A percentile compares a stretch with the other conserved stretches of the same genome.
Evolutionary conservation across 2,329 filamentous ascomycete species (phyloP).

Genomic region (Fusarium stilboides): DNA sequence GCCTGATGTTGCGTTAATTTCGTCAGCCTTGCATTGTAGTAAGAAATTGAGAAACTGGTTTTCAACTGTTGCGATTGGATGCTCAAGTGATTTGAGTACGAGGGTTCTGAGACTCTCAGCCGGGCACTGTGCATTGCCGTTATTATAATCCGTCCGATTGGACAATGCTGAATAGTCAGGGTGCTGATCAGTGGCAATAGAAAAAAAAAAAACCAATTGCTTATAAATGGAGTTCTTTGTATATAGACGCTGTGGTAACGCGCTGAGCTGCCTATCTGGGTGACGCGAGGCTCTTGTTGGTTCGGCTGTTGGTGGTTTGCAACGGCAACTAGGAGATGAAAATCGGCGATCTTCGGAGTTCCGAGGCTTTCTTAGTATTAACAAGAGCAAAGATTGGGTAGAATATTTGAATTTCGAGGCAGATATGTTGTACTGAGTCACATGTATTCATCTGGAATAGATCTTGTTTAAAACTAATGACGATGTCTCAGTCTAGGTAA

Average conservation of each 20-base stretch:
- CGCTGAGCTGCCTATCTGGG: neutral
- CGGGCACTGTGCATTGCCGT: too few relatives aligned
- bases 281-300: neutral
- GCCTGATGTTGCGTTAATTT: neutral
- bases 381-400: neutral
- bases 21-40: neutral
- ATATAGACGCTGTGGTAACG: neutral
- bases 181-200: too few relatives aligned
- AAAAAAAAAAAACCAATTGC: too few relatives aligned
- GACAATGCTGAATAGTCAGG: too few relatives aligned
- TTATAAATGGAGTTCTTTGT: too few relatives aligned
- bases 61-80: too few relatives aligned
- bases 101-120: too few relatives aligned
- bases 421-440: neutral
- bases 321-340: neutral
- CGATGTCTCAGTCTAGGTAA: constrained; percentile 1
- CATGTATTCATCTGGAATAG: neutral
- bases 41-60: too few relatives aligned
- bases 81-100: too few relatives aligned
- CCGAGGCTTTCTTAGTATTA: neutral
- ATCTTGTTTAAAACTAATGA: neutral
- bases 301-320: constrained; percentile 11
- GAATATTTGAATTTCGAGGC: neutral
- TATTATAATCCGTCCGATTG: too few relatives aligned
- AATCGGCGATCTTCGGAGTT: constrained; percentile 18